A percentile compares a stretch with the other conserved stretches of the same genome.
phyloP scores from a whole-genome alignment of 257 asterid genomes.

The Oldenlandia corymbosa region DNA sequence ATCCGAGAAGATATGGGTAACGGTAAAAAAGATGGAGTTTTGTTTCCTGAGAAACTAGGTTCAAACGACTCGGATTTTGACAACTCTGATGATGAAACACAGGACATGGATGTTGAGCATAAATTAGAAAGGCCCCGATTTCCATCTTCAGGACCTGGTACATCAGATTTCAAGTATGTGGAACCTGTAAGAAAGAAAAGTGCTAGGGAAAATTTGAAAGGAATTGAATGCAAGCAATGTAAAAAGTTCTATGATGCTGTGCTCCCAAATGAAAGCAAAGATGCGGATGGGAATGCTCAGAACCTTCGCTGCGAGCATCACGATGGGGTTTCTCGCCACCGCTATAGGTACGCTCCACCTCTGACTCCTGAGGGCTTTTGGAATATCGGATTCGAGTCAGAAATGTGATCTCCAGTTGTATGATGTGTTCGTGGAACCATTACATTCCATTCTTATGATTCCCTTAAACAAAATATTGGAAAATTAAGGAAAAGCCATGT shows the following conservation, averaged over 20 bases:
- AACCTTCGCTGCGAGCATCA: slow-evolving; percentile 81
- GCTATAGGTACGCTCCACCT: slow-evolving; percentile 91
- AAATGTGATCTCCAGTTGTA: slow-evolving; percentile 39
- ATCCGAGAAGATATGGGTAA: slow-evolving; percentile 48
- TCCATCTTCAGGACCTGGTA: slow-evolving; percentile 39
- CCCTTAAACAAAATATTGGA: neutral
- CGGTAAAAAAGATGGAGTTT: slow-evolving; percentile 32
- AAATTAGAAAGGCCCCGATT: slow-evolving; percentile 31
- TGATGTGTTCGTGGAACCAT: neutral
- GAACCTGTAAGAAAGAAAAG: slow-evolving; percentile 79
- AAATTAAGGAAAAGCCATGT: neutral
- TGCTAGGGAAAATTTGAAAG: slow-evolving; percentile 76
- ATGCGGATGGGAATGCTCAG: slow-evolving; percentile 30
- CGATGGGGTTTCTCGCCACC: slow-evolving; percentile 92
- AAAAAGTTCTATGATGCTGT: slow-evolving; percentile 90
- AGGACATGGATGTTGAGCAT: slow-evolving; percentile 45
- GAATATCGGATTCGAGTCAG: slow-evolving; percentile 94
- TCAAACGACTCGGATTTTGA: slow-evolving; percentile 26
- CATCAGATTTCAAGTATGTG: slow-evolving; percentile 63
- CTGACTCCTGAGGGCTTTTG: slow-evolving; percentile 95
- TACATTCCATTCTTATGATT: neutral
- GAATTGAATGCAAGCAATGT: slow-evolving; percentile 93
- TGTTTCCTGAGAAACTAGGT: slow-evolving; percentile 23
- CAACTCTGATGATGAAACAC: slow-evolving; percentile 68
- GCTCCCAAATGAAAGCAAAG: slow-evolving; percentile 46